Percentiles rank a stretch among this genome's conserved stretches.
phyloP scores from a whole-genome alignment of 805 yeast species.

The Zygotorulaspora florentina region DNA sequence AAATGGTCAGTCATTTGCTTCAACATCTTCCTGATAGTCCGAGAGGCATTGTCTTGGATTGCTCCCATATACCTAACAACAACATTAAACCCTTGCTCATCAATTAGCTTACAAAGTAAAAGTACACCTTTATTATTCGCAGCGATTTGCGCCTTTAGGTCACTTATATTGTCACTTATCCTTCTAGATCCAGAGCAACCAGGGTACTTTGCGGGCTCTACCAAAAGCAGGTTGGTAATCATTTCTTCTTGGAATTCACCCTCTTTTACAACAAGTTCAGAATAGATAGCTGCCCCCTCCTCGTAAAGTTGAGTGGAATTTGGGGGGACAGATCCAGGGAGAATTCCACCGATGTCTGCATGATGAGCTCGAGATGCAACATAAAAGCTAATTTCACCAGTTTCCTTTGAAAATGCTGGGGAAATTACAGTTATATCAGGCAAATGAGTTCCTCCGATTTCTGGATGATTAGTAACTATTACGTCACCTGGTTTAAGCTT shows the following conservation, averaged over 20 bases:
- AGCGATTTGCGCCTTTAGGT: constrained; percentile 78
- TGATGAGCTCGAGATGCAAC: constrained; percentile 95
- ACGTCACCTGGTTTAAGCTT: constrained; percentile 69
- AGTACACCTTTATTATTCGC: constrained; percentile 83
- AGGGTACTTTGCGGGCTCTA: constrained; percentile 73
- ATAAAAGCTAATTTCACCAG: constrained; percentile 63
- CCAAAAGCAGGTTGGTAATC: constrained; percentile 55
- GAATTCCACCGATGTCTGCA: constrained; percentile 90
- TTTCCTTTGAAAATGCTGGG: constrained; percentile 64
- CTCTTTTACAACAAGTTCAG: constrained; percentile 67
- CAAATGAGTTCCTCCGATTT: constrained; percentile 75
- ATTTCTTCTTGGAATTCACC: constrained; percentile 74
- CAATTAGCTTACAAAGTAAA: constrained; percentile 53
- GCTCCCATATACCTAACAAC: constrained; percentile 74
- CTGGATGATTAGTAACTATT: constrained; percentile 72
- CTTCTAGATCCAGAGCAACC: constrained; percentile 90
- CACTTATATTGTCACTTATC: constrained; percentile 76
- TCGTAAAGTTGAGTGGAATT: constrained; percentile 77
- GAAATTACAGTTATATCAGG: constrained; percentile 91
- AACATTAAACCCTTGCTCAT: constrained; percentile 55
- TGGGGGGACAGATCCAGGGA: constrained; percentile 97
- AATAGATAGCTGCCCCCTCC: constrained; percentile 85
- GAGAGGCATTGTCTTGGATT: constrained; percentile 73
- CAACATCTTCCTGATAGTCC: constrained; percentile 57
- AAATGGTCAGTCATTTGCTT: constrained; percentile 43